phyloP scores from a whole-genome alignment of 768 basidiomycete genomes.

The Cyclocybe aegerita region DNA sequence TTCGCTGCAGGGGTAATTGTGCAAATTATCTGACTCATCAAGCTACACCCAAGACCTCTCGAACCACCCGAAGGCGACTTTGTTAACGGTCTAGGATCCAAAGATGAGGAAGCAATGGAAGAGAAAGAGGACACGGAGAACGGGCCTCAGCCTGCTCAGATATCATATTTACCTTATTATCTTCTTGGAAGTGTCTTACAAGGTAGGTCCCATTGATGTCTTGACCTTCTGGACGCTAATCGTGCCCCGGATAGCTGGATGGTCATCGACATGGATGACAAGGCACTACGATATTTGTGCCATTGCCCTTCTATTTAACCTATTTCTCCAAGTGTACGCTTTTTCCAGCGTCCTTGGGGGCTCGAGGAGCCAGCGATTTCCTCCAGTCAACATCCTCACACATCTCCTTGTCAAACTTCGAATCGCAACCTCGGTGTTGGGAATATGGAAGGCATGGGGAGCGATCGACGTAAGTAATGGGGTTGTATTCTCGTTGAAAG shows the following conservation, averaged over 20 bases:
- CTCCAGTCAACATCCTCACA: constrained; percentile 5
- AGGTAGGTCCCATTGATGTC: neutral
- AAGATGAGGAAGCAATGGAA: neutral
- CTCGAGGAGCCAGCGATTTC: constrained; percentile 8
- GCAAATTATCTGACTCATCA: constrained; percentile 8
- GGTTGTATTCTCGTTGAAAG: neutral
- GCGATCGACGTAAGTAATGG: constrained; percentile 8
- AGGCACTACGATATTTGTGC: constrained; percentile 9
- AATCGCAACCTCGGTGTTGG: constrained; percentile 7
- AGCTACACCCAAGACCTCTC: constrained; percentile 2
- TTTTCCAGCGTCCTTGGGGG: constrained; percentile 9
- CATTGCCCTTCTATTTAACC: neutral
- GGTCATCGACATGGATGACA: constrained; percentile 2
- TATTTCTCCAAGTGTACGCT: constrained; percentile 1
- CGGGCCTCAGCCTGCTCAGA: neutral
- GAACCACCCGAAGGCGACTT: neutral
- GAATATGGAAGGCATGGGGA: constrained; percentile 11
- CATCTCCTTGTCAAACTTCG: constrained; percentile 6
- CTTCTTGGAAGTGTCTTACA: neutral
- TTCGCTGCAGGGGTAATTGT: constrained; percentile 4
- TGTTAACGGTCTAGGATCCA: neutral
- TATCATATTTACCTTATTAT: constrained; percentile 4
- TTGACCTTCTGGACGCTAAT: neutral
- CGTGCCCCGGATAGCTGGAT: neutral
- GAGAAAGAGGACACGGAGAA: neutral